Evolutionary conservation across 768 basidiomycete genomes (phyloP).

Genomic region (Hericium rajendrae): DNA sequence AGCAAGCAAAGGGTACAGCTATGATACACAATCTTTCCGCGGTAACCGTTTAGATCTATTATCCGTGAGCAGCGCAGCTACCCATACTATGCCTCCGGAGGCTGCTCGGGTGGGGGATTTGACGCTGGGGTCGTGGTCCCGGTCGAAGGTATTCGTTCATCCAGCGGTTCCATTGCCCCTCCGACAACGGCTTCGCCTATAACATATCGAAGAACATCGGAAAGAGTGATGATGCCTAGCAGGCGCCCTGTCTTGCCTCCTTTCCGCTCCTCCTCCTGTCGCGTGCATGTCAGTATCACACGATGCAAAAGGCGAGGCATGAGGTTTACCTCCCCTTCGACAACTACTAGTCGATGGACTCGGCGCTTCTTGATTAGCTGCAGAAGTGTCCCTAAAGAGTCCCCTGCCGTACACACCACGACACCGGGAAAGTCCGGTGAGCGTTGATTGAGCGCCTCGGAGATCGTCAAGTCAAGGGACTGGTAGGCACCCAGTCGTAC

Average conservation of each 20-base stretch:
- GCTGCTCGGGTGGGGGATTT: neutral
- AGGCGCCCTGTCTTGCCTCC: conserved; percentile 80
- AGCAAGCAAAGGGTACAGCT: neutral
- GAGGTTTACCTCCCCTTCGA: conserved; percentile 72
- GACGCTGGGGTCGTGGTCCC: neutral
- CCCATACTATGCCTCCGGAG: neutral
- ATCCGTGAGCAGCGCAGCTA: neutral
- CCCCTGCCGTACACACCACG: conserved; percentile 87
- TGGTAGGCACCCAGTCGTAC: conserved; percentile 92
- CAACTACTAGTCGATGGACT: conserved; percentile 91
- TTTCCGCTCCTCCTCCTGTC: conserved; percentile 67
- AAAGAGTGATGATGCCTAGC: conserved; percentile 79
- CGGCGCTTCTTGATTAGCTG: conserved; percentile 88
- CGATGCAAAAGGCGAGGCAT: neutral
- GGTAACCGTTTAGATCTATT: neutral
- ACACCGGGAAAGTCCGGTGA: conserved; percentile 95
- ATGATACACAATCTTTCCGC: neutral
- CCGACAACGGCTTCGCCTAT: conserved; percentile 34
- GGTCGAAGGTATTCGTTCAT: neutral
- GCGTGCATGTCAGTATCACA: neutral
- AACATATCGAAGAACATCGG: conserved; percentile 79
- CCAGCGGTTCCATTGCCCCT: conserved; percentile 11
- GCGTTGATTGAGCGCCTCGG: conserved; percentile 85
- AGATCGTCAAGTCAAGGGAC: conserved; percentile 89
- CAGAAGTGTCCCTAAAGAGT: conserved; percentile 84